These are phyloP conservation scores for Filobasidium uniguttulatum DNA, from an alignment of 1,284 basidiomycete species.

Conservation along the genomic window DNA sequence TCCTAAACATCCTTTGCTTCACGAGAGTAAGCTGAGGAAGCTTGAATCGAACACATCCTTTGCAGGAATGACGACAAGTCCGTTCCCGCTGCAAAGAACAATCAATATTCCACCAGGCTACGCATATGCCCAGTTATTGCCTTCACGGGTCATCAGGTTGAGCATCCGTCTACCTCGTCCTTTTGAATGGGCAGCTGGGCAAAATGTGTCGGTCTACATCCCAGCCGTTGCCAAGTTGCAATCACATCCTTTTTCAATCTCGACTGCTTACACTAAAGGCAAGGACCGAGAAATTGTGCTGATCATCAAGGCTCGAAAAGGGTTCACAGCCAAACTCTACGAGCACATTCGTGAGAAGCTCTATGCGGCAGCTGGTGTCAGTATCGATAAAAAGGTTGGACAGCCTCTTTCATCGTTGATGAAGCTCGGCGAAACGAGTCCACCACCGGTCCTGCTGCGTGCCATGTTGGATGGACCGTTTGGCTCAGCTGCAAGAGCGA, in stretches of 20 bases:
- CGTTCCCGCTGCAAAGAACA: neutral
- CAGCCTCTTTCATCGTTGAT: constrained; percentile 21
- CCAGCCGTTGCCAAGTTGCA: constrained; percentile 55
- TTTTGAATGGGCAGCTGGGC: constrained; percentile 58
- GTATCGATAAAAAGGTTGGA: constrained; percentile 17
- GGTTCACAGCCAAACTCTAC: constrained; percentile 65
- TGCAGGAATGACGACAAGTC: neutral
- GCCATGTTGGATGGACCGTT: constrained; percentile 63
- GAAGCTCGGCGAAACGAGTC: constrained; percentile 16
- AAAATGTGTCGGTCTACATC: constrained; percentile 49
- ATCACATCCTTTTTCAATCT: constrained; percentile 70
- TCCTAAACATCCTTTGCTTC: neutral
- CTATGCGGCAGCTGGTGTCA: constrained; percentile 20
- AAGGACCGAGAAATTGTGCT: constrained; percentile 52
- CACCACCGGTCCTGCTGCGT: constrained; percentile 39
- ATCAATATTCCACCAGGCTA: constrained; percentile 37
- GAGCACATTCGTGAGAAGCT: constrained; percentile 40
- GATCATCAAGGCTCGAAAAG: constrained; percentile 59
- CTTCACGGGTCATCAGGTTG: constrained; percentile 62
- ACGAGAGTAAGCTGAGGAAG: neutral
- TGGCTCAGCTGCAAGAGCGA: constrained; percentile 54
- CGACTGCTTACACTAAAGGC: constrained; percentile 48
- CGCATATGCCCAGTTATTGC: constrained; percentile 61
- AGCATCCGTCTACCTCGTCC: constrained; percentile 51
- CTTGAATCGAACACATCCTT: neutral